Evolutionary conservation across 306 rosid genomes (phyloP).

Genomic region (Acacia acuminata): DNA sequence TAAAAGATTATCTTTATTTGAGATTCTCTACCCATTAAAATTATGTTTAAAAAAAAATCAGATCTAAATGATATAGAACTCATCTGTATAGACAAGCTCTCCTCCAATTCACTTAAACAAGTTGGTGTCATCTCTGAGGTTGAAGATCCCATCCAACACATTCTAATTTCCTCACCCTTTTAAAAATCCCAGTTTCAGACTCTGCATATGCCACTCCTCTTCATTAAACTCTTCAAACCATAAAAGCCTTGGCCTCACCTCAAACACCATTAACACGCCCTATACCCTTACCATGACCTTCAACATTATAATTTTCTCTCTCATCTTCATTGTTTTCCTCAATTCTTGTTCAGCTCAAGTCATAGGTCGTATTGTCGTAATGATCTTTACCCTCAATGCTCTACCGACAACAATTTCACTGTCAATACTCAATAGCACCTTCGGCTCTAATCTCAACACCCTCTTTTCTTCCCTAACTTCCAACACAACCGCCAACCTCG

Average conservation of each 20-base stretch:
- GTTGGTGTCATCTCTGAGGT: too few relatives aligned
- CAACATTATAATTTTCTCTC: background rate
- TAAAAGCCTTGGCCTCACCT: background rate
- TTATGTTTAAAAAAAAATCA: too few relatives aligned
- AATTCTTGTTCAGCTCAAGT: background rate
- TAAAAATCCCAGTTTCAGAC: too few relatives aligned
- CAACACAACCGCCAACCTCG: constrained; percentile 3
- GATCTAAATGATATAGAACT: too few relatives aligned
- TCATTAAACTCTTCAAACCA: background rate
- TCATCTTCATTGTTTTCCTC: background rate
- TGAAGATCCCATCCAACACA: too few relatives aligned
- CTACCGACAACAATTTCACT: background rate
- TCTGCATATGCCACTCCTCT: too few relatives aligned
- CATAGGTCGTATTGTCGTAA: background rate
- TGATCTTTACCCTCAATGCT: background rate
- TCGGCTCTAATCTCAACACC: background rate
- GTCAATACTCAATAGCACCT: background rate
- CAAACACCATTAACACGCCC: background rate
- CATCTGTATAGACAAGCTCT: too few relatives aligned
- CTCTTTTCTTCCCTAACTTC: constrained; percentile 22
- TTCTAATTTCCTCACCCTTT: too few relatives aligned
- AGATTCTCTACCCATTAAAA: too few relatives aligned
- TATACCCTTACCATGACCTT: background rate
- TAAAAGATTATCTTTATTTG: too few relatives aligned
- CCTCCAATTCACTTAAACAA: too few relatives aligned